A percentile compares a stretch with the other conserved stretches of the same genome.
These are phyloP conservation scores for Solanum tacnaense DNA, from an alignment of 257 asterid genomes.

Conservation along the genomic window DNA sequence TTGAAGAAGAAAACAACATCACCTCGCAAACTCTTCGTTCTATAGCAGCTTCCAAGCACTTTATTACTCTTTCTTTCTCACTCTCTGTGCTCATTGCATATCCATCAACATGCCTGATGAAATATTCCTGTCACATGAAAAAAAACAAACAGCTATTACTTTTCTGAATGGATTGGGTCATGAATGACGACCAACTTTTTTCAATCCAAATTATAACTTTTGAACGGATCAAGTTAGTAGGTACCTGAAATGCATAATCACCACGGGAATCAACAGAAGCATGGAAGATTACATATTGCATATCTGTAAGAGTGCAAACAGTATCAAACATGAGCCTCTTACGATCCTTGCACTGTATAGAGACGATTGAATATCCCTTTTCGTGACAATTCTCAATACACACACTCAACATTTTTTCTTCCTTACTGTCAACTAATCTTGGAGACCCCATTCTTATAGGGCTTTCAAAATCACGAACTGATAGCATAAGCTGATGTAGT, in stretches of 20 bases:
- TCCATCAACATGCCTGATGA: constrained; percentile 53
- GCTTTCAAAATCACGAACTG: constrained; percentile 41
- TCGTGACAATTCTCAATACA: constrained; percentile 55
- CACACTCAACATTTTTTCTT: constrained; percentile 22
- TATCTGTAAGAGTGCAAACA: constrained; percentile 66
- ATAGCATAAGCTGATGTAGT: constrained; percentile 67
- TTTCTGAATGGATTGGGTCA: too few species aligned
- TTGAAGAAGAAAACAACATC: too few species aligned
- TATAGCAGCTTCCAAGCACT: constrained; percentile 69
- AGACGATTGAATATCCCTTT: constrained; percentile 60
- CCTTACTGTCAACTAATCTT: constrained; percentile 11
- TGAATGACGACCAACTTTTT: background rate
- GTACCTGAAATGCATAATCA: constrained; percentile 61
- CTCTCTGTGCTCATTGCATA: constrained; percentile 38
- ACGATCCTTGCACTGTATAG: constrained; percentile 53
- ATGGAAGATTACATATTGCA: constrained; percentile 67
- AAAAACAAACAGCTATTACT: background rate
- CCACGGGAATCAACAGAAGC: constrained; percentile 59
- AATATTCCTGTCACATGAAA: constrained; percentile 55
- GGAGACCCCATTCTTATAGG: constrained; percentile 6
- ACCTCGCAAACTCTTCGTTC: constrained; percentile 73
- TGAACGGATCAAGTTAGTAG: background rate
- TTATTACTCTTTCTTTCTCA: constrained; percentile 53
- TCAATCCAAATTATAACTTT: background rate
- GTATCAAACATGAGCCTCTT: constrained; percentile 75